Evolutionary conservation across 805 yeast species (phyloP).

Genomic region (Debaryomyces prosopidis): DNA sequence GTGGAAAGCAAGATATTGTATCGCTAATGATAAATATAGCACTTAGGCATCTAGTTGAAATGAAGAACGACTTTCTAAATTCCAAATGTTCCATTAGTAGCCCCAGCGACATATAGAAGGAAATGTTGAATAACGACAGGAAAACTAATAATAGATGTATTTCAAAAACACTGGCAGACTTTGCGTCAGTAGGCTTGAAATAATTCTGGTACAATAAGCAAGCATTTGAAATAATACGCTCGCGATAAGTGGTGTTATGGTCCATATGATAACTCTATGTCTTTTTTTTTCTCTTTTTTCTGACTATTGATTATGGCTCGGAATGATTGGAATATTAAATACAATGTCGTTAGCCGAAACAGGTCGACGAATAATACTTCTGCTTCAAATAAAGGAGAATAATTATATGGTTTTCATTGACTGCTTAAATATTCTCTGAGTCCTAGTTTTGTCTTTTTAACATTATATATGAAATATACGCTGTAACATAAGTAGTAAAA

Average conservation of each 20-base stretch:
- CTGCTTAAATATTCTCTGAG: no score
- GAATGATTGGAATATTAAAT: not conserved
- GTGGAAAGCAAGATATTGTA: conserved; percentile 24
- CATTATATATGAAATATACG: no score
- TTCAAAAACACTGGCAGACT: conserved; percentile 22
- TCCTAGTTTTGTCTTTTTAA: conserved; percentile 8
- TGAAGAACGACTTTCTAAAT: conserved; percentile 14
- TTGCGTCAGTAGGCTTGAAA: conserved; percentile 12
- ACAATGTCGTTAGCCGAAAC: not conserved
- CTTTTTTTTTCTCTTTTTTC: no score
- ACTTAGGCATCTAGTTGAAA: conserved; percentile 21
- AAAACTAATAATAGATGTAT: conserved; percentile 24
- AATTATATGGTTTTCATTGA: not conserved
- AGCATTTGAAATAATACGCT: conserved; percentile 22
- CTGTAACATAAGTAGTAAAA: no score
- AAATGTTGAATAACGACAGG: conserved; percentile 30
- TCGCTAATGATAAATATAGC: conserved; percentile 30
- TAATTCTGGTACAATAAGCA: conserved; percentile 23
- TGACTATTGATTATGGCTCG: not conserved
- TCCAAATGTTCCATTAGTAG: conserved; percentile 16
- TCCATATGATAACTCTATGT: not conserved
- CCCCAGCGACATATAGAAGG: conserved; percentile 31
- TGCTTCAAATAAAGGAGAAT: conserved; percentile 5
- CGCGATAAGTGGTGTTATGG: conserved; percentile 17
- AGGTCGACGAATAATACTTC: conserved; percentile 2